A percentile compares a stretch with the other conserved stretches of the same genome.
These are phyloP conservation scores for Paraphoma chrysanthemicola DNA, from an alignment of 2,329 filamentous ascomycete genomes.

Conservation along the genomic window DNA sequence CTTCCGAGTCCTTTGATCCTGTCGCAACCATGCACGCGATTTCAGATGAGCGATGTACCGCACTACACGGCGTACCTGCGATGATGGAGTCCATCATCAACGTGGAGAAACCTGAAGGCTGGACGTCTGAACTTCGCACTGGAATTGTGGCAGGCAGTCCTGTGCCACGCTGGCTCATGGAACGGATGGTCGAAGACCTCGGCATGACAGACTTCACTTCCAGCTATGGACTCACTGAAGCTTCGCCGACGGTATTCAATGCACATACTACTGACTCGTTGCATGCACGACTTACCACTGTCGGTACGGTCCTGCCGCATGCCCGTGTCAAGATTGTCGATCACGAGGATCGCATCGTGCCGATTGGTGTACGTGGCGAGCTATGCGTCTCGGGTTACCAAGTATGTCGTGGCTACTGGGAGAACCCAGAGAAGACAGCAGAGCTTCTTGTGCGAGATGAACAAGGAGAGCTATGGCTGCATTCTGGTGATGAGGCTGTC, in stretches of 20 bases:
- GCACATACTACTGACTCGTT: slow-evolving; percentile 77
- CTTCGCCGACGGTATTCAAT: slow-evolving; percentile 81
- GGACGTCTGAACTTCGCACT: slow-evolving; percentile 64
- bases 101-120: slow-evolving; percentile 55
- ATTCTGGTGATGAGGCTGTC: slow-evolving; percentile 50
- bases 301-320: slow-evolving; percentile 79
- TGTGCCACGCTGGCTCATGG: slow-evolving; percentile 77
- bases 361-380: slow-evolving; percentile 73
- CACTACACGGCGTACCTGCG: slow-evolving; percentile 80
- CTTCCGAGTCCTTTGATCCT: slow-evolving; percentile 74
- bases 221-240: slow-evolving; percentile 72
- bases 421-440: slow-evolving; percentile 76
- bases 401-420: slow-evolving; percentile 68
- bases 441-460: slow-evolving; percentile 74
- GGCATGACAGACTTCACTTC: slow-evolving; percentile 75
- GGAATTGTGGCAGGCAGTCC: slow-evolving; percentile 82
- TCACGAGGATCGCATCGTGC: slow-evolving; percentile 68
- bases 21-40: slow-evolving; percentile 71
- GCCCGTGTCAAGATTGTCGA: slow-evolving; percentile 78
- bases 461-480: slow-evolving; percentile 55
- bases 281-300: slow-evolving; percentile 70
- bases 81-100: slow-evolving; percentile 76
- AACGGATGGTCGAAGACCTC: slow-evolving; percentile 71
- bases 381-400: slow-evolving; percentile 81
- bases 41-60: slow-evolving; percentile 62